Percentiles rank a stretch among this genome's conserved stretches.
phyloP scores from a whole-genome alignment of 2,329 filamentous ascomycete genomes.

The Aspergillus japonicus region DNA sequence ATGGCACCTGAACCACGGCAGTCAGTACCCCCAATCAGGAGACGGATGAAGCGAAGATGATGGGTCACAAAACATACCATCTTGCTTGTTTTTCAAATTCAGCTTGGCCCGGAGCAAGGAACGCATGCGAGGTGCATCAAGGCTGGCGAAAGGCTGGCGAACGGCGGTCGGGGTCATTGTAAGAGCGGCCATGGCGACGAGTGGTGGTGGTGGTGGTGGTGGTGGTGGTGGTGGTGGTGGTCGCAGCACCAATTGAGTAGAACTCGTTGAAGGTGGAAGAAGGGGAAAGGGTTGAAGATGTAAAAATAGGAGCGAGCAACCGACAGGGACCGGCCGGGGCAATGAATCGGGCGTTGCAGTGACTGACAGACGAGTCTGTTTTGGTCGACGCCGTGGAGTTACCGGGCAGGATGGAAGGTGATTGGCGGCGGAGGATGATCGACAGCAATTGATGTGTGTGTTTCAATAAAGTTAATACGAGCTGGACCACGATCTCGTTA shows the following conservation, averaged over 20 bases:
- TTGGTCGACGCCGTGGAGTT: slow-evolving; percentile 15
- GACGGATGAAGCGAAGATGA: neutral
- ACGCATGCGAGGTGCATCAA: slow-evolving; percentile 34
- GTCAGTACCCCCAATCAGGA: slow-evolving; percentile 10
- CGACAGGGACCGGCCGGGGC: neutral
- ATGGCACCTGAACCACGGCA: slow-evolving; percentile 13
- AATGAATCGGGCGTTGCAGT: neutral
- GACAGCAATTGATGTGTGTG: neutral
- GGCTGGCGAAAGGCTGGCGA: slow-evolving; percentile 37
- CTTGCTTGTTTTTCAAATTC: slow-evolving; percentile 35
- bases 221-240: neutral
- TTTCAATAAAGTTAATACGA: neutral
- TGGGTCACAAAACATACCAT: slow-evolving; percentile 23
- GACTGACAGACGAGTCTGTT: slow-evolving; percentile 17
- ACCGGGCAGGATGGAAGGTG: slow-evolving; percentile 24
- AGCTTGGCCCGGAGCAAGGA: slow-evolving; percentile 31
- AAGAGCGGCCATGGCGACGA: slow-evolving; percentile 32
- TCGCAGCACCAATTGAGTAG: neutral
- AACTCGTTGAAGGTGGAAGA: neutral
- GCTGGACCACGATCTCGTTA: neutral
- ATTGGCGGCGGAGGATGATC: slow-evolving; percentile 22
- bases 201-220: neutral
- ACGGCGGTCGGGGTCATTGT: slow-evolving; percentile 35
- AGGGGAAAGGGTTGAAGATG: neutral
- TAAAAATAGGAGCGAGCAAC: slow-evolving; percentile 1